Evolutionary conservation across 495 filamentous ascomycete species (phyloP).

Genomic region (Daldinia caldariorum): DNA sequence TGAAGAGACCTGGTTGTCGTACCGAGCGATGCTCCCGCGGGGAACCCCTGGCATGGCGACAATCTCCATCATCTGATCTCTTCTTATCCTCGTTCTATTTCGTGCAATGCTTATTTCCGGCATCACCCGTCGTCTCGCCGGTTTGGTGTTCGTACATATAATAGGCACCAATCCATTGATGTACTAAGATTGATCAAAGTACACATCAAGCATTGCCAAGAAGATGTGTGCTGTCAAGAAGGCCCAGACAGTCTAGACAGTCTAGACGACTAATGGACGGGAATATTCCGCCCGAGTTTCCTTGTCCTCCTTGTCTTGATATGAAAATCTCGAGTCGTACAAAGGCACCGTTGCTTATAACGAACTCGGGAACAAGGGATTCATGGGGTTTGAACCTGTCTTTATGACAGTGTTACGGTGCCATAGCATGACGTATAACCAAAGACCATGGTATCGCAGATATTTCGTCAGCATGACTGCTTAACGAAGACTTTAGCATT

Average conservation of each 20-base stretch:
- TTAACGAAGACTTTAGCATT: slow-evolving; percentile 22
- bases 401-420: slow-evolving; percentile 23
- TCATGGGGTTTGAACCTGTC: slow-evolving; percentile 41
- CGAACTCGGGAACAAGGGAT: slow-evolving; percentile 37
- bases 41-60: slow-evolving; percentile 27
- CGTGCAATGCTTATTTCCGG: slow-evolving; percentile 29
- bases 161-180: background rate
- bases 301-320: slow-evolving; percentile 20
- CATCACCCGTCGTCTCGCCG: slow-evolving; percentile 31
- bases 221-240: slow-evolving; percentile 32
- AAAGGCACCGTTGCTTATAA: slow-evolving; percentile 12
- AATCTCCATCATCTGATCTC: slow-evolving; percentile 33
- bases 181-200: slow-evolving; percentile 10
- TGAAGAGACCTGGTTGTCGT: slow-evolving; percentile 7
- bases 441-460: slow-evolving; percentile 27
- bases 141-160: slow-evolving; percentile 9
- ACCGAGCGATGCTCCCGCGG: slow-evolving; percentile 18
- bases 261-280: background rate
- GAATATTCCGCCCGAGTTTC: slow-evolving; percentile 18
- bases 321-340: slow-evolving; percentile 18
- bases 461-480: slow-evolving; percentile 43
- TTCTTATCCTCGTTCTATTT: slow-evolving; percentile 13
- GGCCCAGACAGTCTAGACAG: slow-evolving; percentile 15
- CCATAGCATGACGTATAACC: slow-evolving; percentile 38
- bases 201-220: slow-evolving; percentile 32